Evolutionary conservation across 106 monocot genomes (phyloP), one percentile per base, ranked within the genome.

Genomic region (Ottelia alismoides): DNA sequence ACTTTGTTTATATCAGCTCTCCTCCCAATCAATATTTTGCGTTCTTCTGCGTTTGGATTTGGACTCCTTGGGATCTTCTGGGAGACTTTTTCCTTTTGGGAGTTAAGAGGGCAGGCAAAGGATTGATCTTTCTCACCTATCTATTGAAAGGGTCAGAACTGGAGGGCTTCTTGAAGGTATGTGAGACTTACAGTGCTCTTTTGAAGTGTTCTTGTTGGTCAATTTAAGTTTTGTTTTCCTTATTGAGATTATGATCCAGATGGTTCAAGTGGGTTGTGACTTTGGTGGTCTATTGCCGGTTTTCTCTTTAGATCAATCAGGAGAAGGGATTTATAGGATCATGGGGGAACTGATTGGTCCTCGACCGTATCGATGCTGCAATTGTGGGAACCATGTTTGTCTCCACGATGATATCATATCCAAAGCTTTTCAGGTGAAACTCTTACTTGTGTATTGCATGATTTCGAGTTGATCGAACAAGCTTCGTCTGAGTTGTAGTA

Each of bases 321-420:
- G n/a, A 52, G 22, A 1, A 2, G 22, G 32, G 25, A 21, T 14
- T 55, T 29, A 31, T 29, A 28, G 52, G 28, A 20, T 55, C 30
- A 84, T 80, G 81, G 85, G 72, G 12, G 78, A 76, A 60, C 40
- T 73, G 22, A 69, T 68, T 12, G 85, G 92, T 43, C 85, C 78
- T 54, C 63, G 85, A 3, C 31, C 82, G 27, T 92, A 92, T 65
- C 70, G 85, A 70, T 92, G 92, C 84, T 76, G 70, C 76, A 85
- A 82, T 43, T 92, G 92, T 68, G 58, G 85, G 27, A 92, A 92
- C 61, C 67, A 81, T 35, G 92, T 92, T 40, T 72, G 78, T 30
- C 68, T 92, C 28, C 92, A 92, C 47, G 92, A 92, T 45, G 85
- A 92, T 43, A 68, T 92, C 61, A 76, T 92, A 23, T 92, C 92